phyloP scores from a whole-genome alignment of 73 alveolate species.

The Symbiodinium natans region DNA sequence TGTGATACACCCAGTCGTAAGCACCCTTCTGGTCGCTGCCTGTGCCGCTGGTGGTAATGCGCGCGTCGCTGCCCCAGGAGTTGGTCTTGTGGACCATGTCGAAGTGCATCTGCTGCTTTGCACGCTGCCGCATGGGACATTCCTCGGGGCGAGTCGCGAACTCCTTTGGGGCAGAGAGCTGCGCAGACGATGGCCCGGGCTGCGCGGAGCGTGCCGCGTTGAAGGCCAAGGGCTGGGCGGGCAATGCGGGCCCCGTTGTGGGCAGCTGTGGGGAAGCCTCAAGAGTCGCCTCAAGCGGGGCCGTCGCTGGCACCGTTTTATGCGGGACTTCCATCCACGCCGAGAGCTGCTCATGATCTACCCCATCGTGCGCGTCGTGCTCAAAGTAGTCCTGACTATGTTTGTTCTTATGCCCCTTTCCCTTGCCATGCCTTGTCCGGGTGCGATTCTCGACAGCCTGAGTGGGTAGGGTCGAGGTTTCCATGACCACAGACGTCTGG shows the following conservation, averaged over 20 bases:
- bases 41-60: slow-evolving; percentile 17
- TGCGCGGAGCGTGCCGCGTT: not conserved
- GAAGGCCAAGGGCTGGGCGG: too few relatives aligned
- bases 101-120: not conserved
- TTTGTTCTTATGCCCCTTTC: not conserved
- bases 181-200: not conserved
- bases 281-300: not conserved
- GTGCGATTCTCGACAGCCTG: not conserved
- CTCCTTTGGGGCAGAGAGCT: not conserved
- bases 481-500: not conserved
- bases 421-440: not conserved
- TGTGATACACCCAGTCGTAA: slow-evolving; percentile 36
- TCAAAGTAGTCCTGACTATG: not conserved
- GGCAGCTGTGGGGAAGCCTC: not conserved
- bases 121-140: not conserved
- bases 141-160: not conserved
- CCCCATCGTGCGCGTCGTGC: not conserved
- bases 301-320: not conserved
- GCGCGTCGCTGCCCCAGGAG: not conserved
- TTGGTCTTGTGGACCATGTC: not conserved
- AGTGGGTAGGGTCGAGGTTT: not conserved
- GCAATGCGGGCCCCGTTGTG: too few relatives aligned
- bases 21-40: slow-evolving; percentile 69
- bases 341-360: not conserved
- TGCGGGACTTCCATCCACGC: not conserved